Percentiles rank a stretch among this genome's conserved stretches.
Evolutionary conservation across 495 filamentous ascomycete genomes (phyloP).

Genomic region (Aspergillus funiculosus): DNA sequence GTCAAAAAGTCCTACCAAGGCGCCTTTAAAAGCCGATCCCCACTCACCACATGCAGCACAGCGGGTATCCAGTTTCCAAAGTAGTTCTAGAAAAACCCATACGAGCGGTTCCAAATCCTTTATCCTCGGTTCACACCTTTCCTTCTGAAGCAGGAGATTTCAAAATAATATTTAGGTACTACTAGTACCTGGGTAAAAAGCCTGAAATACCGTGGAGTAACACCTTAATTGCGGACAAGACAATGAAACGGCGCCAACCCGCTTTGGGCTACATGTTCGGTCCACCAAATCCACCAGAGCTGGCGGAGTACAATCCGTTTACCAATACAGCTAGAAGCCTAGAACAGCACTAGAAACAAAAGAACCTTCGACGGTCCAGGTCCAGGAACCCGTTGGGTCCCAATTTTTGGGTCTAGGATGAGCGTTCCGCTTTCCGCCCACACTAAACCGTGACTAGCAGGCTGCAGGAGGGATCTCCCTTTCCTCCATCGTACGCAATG

Average conservation of each 20-base stretch:
- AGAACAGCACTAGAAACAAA: slow-evolving; percentile 9
- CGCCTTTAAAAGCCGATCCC: slow-evolving; percentile 7
- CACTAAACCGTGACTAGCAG: neutral
- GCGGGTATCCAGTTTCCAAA: slow-evolving; percentile 11
- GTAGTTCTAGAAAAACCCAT: slow-evolving; percentile 11
- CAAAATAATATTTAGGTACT: neutral
- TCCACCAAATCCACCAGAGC: neutral
- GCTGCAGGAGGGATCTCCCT: too few species aligned
- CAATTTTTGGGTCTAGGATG: slow-evolving; percentile 3
- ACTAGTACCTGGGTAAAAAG: too few species aligned
- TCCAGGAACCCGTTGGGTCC: slow-evolving; percentile 6
- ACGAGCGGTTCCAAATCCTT: neutral
- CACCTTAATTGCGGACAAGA: too few species aligned
- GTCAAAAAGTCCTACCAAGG: slow-evolving; percentile 1
- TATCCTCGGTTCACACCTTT: slow-evolving; percentile 4
- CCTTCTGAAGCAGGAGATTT: too few species aligned
- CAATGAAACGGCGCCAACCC: slow-evolving; percentile 2
- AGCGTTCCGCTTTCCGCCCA: slow-evolving; percentile 1
- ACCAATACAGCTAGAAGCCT: slow-evolving; percentile 13
- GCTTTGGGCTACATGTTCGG: neutral
- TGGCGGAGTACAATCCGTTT: slow-evolving; percentile 4
- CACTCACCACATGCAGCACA: slow-evolving; percentile 2
- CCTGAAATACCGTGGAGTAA: too few species aligned
- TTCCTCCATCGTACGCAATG: too few species aligned
- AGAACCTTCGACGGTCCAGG: neutral